Base-by-base conservation (phyloP, 1,284 basidiomycete species). In the Cutaneotrichosporon sp. region DNA sequence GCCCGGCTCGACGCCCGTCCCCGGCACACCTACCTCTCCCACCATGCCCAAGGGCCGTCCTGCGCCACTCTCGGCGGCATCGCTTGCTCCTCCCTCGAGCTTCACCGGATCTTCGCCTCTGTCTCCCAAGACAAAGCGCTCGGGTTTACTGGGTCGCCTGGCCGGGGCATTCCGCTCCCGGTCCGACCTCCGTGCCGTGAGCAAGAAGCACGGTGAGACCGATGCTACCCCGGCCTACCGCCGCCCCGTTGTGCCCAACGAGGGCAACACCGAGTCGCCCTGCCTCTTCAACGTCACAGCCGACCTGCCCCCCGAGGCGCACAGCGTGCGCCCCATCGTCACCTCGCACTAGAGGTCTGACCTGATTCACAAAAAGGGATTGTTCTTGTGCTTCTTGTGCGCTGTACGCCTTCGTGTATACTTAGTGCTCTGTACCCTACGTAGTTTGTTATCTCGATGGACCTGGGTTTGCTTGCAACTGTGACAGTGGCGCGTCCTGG, bases 211-310 rank as follows among this genome's bases (percentile, higher is more conserved):
- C 20, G n/a, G n/a, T n/a, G 27, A 31, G 9, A 7, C 9, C 20
- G 29, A 46, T n/a, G 18, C 33, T 11, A 54, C 55, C 4, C 58
- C 58, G 11, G 20, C 45, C 5, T 67, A 67, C 60, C n/a, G 34
- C 22, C 62, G 66, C 18, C 66, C 66, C 14, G 18, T 27, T 0
- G 47, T 67, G 45, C 33, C 53, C 34, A 64, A 67, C 60, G 66
- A 67, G 58, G 63, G 66, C 27, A 54, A 67, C 63, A 67, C 66
- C 7, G 66, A 67, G 43, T 60, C 58, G 47, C 66, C 66, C 2
- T 67, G 66, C 38, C 60, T 60, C 36, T 67, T 56, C 58, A 67
- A 64, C 46, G 58, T 67, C n/a, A 64, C 65, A 5, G 58, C 24
- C 43, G 60, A 57, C 20, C 38, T 31, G 24, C 49, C 36, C 2